These are phyloP conservation scores for Akanthomyces muscarius DNA, from an alignment of 2,329 filamentous ascomycete species.

Conservation along the genomic window DNA sequence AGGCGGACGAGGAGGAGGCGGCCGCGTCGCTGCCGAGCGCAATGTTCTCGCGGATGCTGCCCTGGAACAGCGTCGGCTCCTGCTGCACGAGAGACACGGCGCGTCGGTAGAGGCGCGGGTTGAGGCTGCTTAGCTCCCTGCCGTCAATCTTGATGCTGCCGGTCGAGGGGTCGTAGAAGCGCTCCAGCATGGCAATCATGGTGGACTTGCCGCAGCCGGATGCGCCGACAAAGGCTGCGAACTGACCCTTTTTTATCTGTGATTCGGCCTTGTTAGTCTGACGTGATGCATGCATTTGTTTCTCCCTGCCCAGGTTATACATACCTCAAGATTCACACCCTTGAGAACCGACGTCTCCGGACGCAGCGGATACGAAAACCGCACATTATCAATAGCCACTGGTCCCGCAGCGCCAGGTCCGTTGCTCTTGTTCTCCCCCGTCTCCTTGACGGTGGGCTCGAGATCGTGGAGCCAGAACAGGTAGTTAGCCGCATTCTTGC, in stretches of 20 bases:
- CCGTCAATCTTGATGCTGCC: constrained; percentile 46
- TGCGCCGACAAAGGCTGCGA: constrained; percentile 51
- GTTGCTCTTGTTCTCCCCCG: constrained; percentile 34
- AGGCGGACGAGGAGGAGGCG: constrained; percentile 18
- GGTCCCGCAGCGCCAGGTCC: constrained; percentile 33
- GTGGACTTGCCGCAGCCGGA: constrained; percentile 60
- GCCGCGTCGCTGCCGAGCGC: constrained; percentile 38
- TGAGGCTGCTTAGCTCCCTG: constrained; percentile 38
- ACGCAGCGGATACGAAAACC: constrained; percentile 58
- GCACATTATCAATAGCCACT: constrained; percentile 51
- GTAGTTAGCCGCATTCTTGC: constrained; percentile 45
- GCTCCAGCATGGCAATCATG: constrained; percentile 49
- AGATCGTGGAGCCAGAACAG: constrained; percentile 44
- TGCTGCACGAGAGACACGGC: constrained; percentile 55
- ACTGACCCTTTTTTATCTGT: constrained; percentile 43
- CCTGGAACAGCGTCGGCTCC: constrained; percentile 67
- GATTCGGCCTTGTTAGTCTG: not conserved
- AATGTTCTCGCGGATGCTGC: constrained; percentile 81
- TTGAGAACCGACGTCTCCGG: constrained; percentile 38
- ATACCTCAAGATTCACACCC: constrained; percentile 38
- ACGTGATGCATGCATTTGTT: constrained; percentile 24
- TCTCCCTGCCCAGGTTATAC: constrained; percentile 15
- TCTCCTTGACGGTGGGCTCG: constrained; percentile 41
- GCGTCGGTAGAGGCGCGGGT: constrained; percentile 48
- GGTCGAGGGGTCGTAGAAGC: constrained; percentile 40